phyloP scores from a whole-genome alignment of 2,329 filamentous ascomycete genomes.

The Aspergillus quadrilineatus region DNA sequence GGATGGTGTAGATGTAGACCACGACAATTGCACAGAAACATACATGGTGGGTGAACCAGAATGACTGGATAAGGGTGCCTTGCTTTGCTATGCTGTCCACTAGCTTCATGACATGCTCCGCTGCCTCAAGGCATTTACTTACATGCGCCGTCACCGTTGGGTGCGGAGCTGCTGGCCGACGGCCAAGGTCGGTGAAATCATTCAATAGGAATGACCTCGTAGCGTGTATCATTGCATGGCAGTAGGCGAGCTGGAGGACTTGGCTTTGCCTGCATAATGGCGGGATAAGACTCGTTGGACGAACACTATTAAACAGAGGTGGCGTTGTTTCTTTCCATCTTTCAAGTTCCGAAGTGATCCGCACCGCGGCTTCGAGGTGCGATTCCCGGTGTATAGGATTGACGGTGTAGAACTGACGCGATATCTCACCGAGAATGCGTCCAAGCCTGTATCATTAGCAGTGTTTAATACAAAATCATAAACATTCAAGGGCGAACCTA shows the following conservation, averaged over 20 bases:
- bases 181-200: conserved; percentile 38
- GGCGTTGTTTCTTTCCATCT: conserved; percentile 39
- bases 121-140: conserved; percentile 46
- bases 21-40: conserved; percentile 45
- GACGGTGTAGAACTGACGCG: conserved; percentile 46
- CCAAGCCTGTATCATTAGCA: conserved; percentile 41
- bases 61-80: conserved; percentile 38
- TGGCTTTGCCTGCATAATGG: conserved; percentile 41
- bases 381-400: conserved; percentile 31
- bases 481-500: conserved; percentile 23
- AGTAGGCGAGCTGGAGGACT: conserved; percentile 40
- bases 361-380: conserved; percentile 33
- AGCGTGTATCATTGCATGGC: conserved; percentile 41
- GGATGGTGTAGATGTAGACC: conserved; percentile 45
- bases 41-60: conserved; percentile 47
- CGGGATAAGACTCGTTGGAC: conserved; percentile 37
- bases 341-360: conserved; percentile 36
- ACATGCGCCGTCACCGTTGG: conserved; percentile 38
- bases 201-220: conserved; percentile 39
- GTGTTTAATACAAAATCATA: neutral
- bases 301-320: conserved; percentile 38
- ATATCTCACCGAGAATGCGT: conserved; percentile 49
- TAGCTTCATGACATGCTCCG: conserved; percentile 40
- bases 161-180: conserved; percentile 29
- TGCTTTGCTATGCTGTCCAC: conserved; percentile 38